A percentile compares a stretch with the other conserved stretches of the same genome.
These are phyloP conservation scores for Prunus yedoensis DNA, from an alignment of 331 rosid genomes.

Conservation along the genomic window DNA sequence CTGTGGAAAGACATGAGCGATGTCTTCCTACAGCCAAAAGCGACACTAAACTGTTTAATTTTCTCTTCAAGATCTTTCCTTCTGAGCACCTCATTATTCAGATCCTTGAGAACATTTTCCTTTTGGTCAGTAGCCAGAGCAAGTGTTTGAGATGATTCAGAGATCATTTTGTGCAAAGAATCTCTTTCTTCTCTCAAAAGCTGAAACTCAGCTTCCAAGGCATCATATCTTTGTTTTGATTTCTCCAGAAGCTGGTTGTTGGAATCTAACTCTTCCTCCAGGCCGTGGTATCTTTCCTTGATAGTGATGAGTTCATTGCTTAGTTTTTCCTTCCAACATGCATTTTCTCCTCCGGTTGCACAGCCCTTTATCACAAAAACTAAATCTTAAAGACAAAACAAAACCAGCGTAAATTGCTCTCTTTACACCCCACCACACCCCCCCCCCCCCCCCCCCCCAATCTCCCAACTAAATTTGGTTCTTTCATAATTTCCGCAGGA, in stretches of 20 bases:
- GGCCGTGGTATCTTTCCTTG: constrained; percentile 40
- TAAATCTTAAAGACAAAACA: constrained; percentile 19
- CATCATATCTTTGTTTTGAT: constrained; percentile 56
- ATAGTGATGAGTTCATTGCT: constrained; percentile 43
- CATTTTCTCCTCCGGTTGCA: constrained; percentile 54
- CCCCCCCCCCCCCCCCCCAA: too few relatives aligned
- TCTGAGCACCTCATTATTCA: constrained; percentile 57
- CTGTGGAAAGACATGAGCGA: constrained; percentile 55
- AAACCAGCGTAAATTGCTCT: constrained; percentile 30
- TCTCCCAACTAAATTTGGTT: constrained; percentile 31
- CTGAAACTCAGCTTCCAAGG: constrained; percentile 58
- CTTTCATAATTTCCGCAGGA: neutral
- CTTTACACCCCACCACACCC: neutral
- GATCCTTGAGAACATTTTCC: constrained; percentile 63
- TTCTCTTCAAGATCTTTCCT: constrained; percentile 76
- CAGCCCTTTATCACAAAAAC: constrained; percentile 71
- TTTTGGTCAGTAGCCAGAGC: constrained; percentile 49
- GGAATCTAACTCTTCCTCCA: constrained; percentile 40
- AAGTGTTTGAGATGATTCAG: constrained; percentile 57
- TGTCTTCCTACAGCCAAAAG: constrained; percentile 64
- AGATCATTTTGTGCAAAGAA: constrained; percentile 46
- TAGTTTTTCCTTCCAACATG: constrained; percentile 46
- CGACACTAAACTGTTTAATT: constrained; percentile 59
- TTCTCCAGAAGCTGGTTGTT: constrained; percentile 49
- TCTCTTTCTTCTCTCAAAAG: constrained; percentile 67